Evolutionary conservation across 2,329 filamentous ascomycete genomes (phyloP), one percentile per base, ranked within the genome.

Genomic region (Diaporthe nobilis): DNA sequence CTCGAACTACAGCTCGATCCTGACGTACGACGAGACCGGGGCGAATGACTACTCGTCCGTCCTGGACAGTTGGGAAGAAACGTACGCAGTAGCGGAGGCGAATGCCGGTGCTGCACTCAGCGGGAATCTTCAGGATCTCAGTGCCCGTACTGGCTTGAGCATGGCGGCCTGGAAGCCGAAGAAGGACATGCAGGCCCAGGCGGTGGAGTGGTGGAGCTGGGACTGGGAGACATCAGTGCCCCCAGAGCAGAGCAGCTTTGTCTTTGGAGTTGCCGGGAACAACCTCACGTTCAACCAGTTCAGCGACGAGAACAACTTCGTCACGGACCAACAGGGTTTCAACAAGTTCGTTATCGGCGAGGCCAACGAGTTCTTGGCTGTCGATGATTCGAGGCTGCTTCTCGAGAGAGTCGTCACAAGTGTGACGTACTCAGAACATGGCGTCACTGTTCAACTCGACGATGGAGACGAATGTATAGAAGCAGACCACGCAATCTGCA

Each of bases 211-310:
- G 53, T 57, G 53, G 53, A 57, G 53, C 53, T 57, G 53, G 53
- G 53, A 57, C 53, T 57, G 53, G 53, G 53, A 57, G 20, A 57
- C 53, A 57, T 7, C 53, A 22, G 2, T 7, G 5, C 53, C 53
- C 15, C 53, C 53, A 28, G 53, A 57, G 28, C 53, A 57, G 53
- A 57, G 53, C 53, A 57, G 53, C 13, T 57, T 57, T 17, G 28
- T 34, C 17, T 57, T 57, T 20, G 53, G 28, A 1, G 53, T 57
- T 34, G 53, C 53, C 15, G 53, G 53, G 17, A 57, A 57, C 6
- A 57, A 57, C 28, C 53, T 57, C 28, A 57, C 53, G 7, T 57
- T 57, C 53, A 57, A 57, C 53, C 53, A 57, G 53, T 57, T 57
- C 53, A 57, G 53, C 17, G 53, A 57, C 28, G 53, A 57, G 28